Conservation (phyloP, 1,284 basidiomycete genomes). For the Coniferiporia weirii region DNA sequence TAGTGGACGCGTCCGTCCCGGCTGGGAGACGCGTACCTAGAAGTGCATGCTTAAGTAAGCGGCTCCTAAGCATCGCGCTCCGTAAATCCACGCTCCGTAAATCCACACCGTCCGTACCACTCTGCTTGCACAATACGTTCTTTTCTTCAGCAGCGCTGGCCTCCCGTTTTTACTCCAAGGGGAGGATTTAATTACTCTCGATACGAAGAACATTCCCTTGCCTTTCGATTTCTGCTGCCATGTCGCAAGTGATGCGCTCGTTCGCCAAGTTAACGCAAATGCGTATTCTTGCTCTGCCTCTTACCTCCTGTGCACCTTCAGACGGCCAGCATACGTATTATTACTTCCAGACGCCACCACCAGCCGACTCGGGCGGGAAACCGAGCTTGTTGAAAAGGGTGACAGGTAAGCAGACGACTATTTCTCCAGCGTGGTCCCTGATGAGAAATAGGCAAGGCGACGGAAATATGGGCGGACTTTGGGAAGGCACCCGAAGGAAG, state of each 20-base stretch:
- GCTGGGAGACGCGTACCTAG: neutral
- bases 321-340: constrained; percentile 16
- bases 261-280: constrained; percentile 11
- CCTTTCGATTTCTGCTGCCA: neutral
- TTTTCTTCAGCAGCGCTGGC: too few relatives aligned
- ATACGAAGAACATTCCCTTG: neutral
- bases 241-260: constrained; percentile 5
- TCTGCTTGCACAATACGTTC: too few relatives aligned
- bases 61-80: too few relatives aligned
- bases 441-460: constrained; percentile 39
- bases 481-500: constrained; percentile 56
- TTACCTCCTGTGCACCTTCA: constrained; percentile 12
- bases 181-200: neutral
- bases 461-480: constrained; percentile 54
- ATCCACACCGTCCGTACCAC: too few relatives aligned
- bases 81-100: too few relatives aligned
- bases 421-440: neutral
- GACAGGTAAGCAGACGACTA: constrained; percentile 3
- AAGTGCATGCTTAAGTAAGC: neutral
- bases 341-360: constrained; percentile 18
- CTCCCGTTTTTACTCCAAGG: too few relatives aligned
- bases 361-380: neutral
- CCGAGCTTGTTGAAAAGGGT: constrained; percentile 23
- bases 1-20: neutral
- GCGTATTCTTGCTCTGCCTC: constrained; percentile 18